These are phyloP conservation scores for Fusarium tupiense DNA, from an alignment of 2,329 filamentous ascomycete species.

Conservation along the genomic window DNA sequence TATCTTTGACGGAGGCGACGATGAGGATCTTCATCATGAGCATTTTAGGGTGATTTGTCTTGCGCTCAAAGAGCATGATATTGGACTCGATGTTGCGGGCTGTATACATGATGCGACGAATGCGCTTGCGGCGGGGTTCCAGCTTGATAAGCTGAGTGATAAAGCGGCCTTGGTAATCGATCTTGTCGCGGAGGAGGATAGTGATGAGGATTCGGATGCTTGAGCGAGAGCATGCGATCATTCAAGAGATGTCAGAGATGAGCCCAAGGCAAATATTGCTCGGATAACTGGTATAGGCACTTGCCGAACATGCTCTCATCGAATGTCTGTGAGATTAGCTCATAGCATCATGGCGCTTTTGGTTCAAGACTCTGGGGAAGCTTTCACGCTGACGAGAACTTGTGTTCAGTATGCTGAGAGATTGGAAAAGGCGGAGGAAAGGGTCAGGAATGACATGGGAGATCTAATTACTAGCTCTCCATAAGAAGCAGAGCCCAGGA, in stretches of 20 bases:
- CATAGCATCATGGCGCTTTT: neutral
- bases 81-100: slow-evolving; percentile 10
- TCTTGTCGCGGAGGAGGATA: slow-evolving; percentile 14
- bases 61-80: slow-evolving; percentile 11
- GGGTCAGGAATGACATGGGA: accelerated
- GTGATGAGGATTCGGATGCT: neutral
- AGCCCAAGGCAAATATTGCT: accelerated
- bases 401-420: neutral
- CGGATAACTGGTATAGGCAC: accelerated
- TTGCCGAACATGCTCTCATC: neutral
- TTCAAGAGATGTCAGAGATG: neutral
- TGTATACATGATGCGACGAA: slow-evolving; percentile 13
- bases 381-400: neutral
- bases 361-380: neutral
- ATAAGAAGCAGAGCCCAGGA: accelerated
- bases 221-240: neutral
- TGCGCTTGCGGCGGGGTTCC: neutral
- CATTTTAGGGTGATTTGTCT: slow-evolving; percentile 15
- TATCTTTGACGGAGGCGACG: neutral
- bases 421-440: neutral
- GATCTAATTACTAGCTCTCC: accelerated
- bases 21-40: neutral
- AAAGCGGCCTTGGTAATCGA: slow-evolving; percentile 11
- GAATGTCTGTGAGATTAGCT: too few relatives aligned
- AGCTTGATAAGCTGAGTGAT: slow-evolving; percentile 10